These are phyloP conservation scores for Gossypioides kirkii DNA, from an alignment of 345 rosid genomes.

Conservation along the genomic window DNA sequence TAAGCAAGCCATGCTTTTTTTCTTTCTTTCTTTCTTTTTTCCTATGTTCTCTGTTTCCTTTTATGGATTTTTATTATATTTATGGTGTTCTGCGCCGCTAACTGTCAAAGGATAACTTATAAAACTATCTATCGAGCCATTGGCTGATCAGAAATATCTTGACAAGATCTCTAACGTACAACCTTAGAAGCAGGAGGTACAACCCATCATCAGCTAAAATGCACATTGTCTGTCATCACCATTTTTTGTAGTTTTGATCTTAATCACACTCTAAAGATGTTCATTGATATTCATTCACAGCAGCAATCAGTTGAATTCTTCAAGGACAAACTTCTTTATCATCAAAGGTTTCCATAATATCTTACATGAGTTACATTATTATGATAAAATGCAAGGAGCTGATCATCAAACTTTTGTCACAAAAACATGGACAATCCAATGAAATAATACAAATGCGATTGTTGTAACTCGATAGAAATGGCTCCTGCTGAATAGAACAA, in stretches of 20 bases:
- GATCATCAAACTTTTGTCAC: neutral
- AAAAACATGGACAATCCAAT: neutral
- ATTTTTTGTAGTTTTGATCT: neutral
- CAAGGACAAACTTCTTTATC: neutral
- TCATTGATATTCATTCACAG: neutral
- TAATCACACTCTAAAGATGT: neutral
- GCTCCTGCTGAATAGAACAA: neutral
- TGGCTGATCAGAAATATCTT: conserved; percentile 5
- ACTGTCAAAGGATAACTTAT: neutral
- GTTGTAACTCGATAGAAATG: neutral
- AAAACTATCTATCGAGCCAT: neutral
- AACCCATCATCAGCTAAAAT: too few relatives aligned
- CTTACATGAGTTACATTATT: neutral
- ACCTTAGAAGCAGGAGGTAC: neutral
- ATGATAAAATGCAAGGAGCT: neutral
- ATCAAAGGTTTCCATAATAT: neutral
- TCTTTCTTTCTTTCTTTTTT: neutral
- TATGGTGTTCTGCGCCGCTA: neutral
- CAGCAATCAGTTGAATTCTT: neutral
- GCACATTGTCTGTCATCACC: neutral
- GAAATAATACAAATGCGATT: neutral
- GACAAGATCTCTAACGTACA: neutral
- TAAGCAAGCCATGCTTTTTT: conserved; percentile 11
- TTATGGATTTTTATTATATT: neutral
- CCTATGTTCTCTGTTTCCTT: neutral